Evolutionary conservation across 1,284 basidiomycete species (phyloP).

Genomic region (Ganoderma leucocontextum): DNA sequence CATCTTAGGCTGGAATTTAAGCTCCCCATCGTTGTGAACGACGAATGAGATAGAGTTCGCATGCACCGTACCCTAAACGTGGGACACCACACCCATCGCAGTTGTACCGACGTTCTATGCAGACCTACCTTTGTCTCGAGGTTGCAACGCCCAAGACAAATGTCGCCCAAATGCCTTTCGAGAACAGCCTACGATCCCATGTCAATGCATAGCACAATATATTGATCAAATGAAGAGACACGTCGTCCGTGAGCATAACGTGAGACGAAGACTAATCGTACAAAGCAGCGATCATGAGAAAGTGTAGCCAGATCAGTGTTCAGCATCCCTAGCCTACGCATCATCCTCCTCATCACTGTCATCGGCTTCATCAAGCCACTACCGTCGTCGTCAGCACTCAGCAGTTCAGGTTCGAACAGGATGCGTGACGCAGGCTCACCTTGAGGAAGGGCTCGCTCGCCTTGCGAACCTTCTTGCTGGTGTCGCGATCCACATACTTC

Average conservation of each 20-base stretch:
- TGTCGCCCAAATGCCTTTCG: not conserved
- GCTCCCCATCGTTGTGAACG: too few relatives aligned
- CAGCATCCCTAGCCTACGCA: constrained; percentile 9
- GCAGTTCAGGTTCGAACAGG: not conserved
- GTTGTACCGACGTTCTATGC: not conserved
- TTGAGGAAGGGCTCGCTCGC: constrained; percentile 95
- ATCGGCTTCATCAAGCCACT: constrained; percentile 63
- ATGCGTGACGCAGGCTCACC: constrained; percentile 44
- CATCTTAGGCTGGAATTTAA: too few relatives aligned
- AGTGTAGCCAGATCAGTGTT: not conserved
- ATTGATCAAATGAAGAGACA: not conserved
- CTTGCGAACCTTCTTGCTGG: constrained; percentile 95
- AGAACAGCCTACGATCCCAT: not conserved
- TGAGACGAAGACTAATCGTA: not conserved
- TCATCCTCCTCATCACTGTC: constrained; percentile 49
- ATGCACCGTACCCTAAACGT: too few relatives aligned
- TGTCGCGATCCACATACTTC: constrained; percentile 98
- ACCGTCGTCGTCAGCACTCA: constrained; percentile 15
- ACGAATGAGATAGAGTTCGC: too few relatives aligned
- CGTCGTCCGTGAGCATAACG: not conserved
- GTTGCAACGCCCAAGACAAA: too few relatives aligned
- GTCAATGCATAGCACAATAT: not conserved
- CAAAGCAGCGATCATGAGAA: not conserved
- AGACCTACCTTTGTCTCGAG: not conserved
- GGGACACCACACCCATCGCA: not conserved